Evolutionary conservation across 805 yeast genomes (phyloP).

Genomic region (Candida boleticola): DNA sequence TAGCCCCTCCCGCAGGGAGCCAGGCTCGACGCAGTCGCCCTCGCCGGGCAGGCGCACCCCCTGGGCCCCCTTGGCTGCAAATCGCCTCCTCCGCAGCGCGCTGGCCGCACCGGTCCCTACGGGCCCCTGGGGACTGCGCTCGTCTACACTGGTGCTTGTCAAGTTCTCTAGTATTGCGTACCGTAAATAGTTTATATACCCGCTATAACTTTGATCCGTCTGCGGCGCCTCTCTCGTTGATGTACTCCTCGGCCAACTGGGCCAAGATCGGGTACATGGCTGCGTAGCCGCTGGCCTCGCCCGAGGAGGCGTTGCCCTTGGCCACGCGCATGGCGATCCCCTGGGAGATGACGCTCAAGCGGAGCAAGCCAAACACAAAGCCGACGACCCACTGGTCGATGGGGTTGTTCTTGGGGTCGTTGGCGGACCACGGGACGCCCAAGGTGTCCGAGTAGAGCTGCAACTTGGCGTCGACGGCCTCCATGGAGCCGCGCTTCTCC

Average conservation of each 20-base stretch:
- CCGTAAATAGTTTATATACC: no score
- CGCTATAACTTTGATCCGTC: no score
- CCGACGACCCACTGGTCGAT: conserved; percentile 49
- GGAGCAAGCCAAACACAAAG: conserved; percentile 51
- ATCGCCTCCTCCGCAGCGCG: no score
- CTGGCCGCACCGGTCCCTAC: no score
- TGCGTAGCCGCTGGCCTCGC: conserved; percentile 44
- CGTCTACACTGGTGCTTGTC: no score
- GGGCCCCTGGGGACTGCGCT: no score
- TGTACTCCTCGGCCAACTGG: conserved; percentile 23
- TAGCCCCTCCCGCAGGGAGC: no score
- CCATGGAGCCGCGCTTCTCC: conserved; percentile 26
- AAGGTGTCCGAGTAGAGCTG: conserved; percentile 20
- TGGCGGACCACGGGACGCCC: conserved; percentile 28
- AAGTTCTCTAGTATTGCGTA: no score
- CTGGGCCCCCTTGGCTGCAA: no score
- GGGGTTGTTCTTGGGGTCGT: conserved; percentile 42
- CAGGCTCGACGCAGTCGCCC: no score
- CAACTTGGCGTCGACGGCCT: conserved; percentile 22
- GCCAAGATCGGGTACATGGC: conserved; percentile 31
- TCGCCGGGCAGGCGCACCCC: no score
- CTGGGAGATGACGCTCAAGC: conserved; percentile 57
- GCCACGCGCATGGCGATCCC: conserved; percentile 58
- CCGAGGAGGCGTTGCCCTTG: conserved; percentile 54
- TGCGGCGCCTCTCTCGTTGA: no score